These are phyloP conservation scores for Plicaturopsis crispa DNA, from an alignment of 768 basidiomycete genomes.

Conservation along the genomic window DNA sequence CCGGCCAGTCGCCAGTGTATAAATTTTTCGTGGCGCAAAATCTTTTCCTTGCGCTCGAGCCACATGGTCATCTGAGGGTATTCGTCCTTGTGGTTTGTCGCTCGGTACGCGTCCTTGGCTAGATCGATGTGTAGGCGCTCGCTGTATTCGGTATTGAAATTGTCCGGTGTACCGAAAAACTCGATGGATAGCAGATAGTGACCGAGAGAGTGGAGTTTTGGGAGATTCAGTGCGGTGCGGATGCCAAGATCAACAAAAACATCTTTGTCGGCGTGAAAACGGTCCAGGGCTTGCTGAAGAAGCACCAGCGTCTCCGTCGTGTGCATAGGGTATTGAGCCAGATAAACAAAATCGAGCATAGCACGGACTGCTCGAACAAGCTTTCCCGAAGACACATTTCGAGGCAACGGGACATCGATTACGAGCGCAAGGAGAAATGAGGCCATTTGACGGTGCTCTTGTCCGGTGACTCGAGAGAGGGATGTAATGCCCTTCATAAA, in stretches of 20 bases:
- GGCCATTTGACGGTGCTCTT: constrained; percentile 19
- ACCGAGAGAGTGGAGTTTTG: constrained; percentile 17
- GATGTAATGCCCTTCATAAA: constrained; percentile 22
- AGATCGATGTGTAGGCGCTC: constrained; percentile 18
- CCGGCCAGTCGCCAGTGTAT: constrained; percentile 1
- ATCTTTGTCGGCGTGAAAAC: constrained; percentile 25
- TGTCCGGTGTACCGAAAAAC: constrained; percentile 15
- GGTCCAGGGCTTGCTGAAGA: constrained; percentile 12
- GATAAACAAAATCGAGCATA: constrained; percentile 26
- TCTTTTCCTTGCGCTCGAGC: constrained; percentile 21
- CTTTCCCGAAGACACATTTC: background rate
- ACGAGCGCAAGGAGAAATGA: constrained; percentile 16
- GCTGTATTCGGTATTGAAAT: constrained; percentile 19
- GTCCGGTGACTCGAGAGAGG: constrained; percentile 18
- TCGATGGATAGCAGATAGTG: constrained; percentile 15
- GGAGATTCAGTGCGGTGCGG: constrained; percentile 18
- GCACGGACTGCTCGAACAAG: constrained; percentile 16
- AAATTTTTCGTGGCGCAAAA: constrained; percentile 6
- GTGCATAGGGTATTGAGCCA: constrained; percentile 22
- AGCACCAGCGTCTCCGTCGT: constrained; percentile 12
- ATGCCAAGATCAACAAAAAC: constrained; percentile 20
- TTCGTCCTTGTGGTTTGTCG: constrained; percentile 21
- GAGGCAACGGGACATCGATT: constrained; percentile 9
- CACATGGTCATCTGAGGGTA: constrained; percentile 22
- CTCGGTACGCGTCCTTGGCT: constrained; percentile 13